These are phyloP conservation scores for Lepidium didymum DNA, from an alignment of 345 rosid species.

Conservation along the genomic window DNA sequence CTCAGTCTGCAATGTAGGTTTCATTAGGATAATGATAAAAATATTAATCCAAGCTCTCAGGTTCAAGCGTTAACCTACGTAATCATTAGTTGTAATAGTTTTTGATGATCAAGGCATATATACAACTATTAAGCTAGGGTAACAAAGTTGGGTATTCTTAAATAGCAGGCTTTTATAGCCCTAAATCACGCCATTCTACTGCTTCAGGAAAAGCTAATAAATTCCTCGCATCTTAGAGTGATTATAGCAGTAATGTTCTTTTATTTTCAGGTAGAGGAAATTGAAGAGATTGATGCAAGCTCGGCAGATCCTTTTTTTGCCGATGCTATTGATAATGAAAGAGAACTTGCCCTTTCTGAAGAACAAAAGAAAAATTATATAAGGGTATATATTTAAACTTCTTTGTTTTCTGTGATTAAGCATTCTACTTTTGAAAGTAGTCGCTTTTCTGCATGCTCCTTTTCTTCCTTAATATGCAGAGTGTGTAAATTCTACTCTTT, in stretches of 20 bases:
- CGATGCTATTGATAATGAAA: slow-evolving; percentile 81
- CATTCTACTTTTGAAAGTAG: slow-evolving; percentile 14
- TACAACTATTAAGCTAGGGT: not conserved
- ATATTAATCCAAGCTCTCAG: not conserved
- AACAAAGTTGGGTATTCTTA: not conserved
- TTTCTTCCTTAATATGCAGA: slow-evolving; percentile 11
- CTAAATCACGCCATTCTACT: not conserved
- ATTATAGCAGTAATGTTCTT: not conserved
- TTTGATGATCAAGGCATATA: not conserved
- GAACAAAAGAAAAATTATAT: slow-evolving; percentile 67
- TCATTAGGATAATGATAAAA: not conserved
- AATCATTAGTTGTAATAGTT: not conserved
- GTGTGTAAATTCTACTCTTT: not conserved
- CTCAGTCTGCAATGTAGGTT: not conserved
- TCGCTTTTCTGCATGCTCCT: slow-evolving; percentile 13
- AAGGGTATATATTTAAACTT: slow-evolving; percentile 42
- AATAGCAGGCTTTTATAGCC: not conserved
- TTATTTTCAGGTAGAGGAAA: slow-evolving; percentile 83
- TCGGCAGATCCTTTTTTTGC: slow-evolving; percentile 66
- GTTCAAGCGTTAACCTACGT: not conserved
- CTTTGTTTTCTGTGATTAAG: not conserved
- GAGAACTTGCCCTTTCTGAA: slow-evolving; percentile 67
- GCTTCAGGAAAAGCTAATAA: not conserved
- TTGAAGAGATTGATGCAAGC: slow-evolving; percentile 74
- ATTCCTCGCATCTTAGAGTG: not conserved